Base-by-base conservation (phyloP, 805 yeast genomes). In the Candida silvatica region DNA sequence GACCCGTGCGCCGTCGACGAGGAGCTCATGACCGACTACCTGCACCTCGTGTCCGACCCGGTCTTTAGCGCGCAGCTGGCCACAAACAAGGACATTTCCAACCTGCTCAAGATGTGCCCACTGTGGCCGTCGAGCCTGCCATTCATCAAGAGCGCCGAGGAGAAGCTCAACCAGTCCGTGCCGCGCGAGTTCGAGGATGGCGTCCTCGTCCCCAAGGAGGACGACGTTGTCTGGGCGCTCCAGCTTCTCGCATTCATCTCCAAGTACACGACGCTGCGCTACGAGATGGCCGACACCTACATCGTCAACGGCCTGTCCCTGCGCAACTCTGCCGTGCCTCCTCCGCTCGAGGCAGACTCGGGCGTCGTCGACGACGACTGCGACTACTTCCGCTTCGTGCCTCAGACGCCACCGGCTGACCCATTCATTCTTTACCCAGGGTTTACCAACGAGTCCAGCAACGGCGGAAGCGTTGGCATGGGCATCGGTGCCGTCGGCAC, bases 231-330 rank as follows among this genome's bases (percentile, higher is more conserved):
- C 25, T 87, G 96, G 95, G 81, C 95, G 4, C 64, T 90, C 36
- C 97, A 90, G 56, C 67, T 92, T 16, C 58, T 92, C 34, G 97
- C 97, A 11, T 90, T 87, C 56, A 84, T 88, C 28, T 87, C 97
- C 4, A 90, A 90, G 57, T 90, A 92, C 50, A 79, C 96, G 0
- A 71, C 75, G 41, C 62, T 88, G 54, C 82, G 88, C 48, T 79
- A 76, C 26, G 68, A 67, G 32, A 62, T 90, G 39, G 94, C 87
- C 45, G 72, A 71, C 35, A 78, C 94, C 3, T 81, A 82, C 55
- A 60, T 87, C 31, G 77, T 87, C 6, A 80, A 83, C 11, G 74
- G 77, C 20, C 63, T 90, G 57, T 77, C 87, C 2, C 54, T 72
- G 20, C 54, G 78, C 40, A 51, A 62, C 29, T 42, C 44, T 29